Evolutionary conservation across 2,329 filamentous ascomycete species (phyloP).

Genomic region (Hymenotorrendiella dingleyae): DNA sequence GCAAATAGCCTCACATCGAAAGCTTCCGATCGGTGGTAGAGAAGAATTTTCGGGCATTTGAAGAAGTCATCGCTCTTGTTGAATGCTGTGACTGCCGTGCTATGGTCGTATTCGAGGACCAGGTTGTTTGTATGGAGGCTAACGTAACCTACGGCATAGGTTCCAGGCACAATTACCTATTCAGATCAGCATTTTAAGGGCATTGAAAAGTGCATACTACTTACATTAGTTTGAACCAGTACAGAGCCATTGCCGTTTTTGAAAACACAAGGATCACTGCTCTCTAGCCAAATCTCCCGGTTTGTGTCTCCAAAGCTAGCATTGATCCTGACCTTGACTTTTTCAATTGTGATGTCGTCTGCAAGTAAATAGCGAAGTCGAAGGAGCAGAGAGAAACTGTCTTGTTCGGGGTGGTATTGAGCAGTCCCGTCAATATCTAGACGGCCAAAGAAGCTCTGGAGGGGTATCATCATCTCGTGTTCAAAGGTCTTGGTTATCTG

Average conservation of each 20-base stretch:
- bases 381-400: constrained; percentile 69
- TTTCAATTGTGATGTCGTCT: constrained; percentile 62
- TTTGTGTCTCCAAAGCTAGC: constrained; percentile 47
- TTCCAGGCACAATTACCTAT: constrained; percentile 62
- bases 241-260: constrained; percentile 42
- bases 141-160: constrained; percentile 70
- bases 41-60: constrained; percentile 55
- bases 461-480: constrained; percentile 59
- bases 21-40: constrained; percentile 65
- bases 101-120: constrained; percentile 58
- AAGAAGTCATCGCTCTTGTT: constrained; percentile 39
- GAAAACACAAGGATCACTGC: constrained; percentile 35
- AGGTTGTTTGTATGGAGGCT: constrained; percentile 59
- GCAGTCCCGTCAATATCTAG: constrained; percentile 64
- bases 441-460: constrained; percentile 69
- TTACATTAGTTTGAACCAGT: constrained; percentile 40
- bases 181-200: constrained; percentile 25
- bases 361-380: constrained; percentile 66
- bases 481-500: constrained; percentile 35
- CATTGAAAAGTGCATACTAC: constrained; percentile 13
- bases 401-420: constrained; percentile 61
- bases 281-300: constrained; percentile 63
- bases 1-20: constrained; percentile 63
- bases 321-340: constrained; percentile 57
- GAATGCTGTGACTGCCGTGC: constrained; percentile 31